Conservation (phyloP, 495 filamentous ascomycete species). For the Aspergillus carlsbadensis region DNA sequence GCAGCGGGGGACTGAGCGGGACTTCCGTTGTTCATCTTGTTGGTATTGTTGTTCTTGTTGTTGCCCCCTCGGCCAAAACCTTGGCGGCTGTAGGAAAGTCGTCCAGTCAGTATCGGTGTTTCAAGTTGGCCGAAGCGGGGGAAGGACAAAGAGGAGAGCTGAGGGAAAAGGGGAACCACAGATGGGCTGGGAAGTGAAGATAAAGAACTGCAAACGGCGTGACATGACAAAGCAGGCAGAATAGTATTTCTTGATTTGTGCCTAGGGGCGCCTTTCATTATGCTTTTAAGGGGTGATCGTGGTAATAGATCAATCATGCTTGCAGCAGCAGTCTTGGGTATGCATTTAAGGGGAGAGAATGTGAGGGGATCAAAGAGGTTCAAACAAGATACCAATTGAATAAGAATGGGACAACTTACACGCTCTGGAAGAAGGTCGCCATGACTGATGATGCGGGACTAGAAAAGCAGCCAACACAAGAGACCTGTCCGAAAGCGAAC, state of each 20-base stretch:
- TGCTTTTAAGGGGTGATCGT: slow-evolving; percentile 9
- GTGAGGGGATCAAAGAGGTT: slow-evolving; percentile 13
- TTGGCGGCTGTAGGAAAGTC: slow-evolving; percentile 42
- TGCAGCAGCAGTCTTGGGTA: slow-evolving; percentile 11
- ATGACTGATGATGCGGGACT: slow-evolving; percentile 42
- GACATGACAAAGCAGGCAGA: slow-evolving; percentile 3
- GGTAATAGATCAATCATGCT: slow-evolving; percentile 11
- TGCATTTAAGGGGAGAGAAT: slow-evolving; percentile 17
- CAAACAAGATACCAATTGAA: slow-evolving; percentile 12
- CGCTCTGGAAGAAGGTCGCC: slow-evolving; percentile 77
- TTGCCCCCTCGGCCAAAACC: slow-evolving; percentile 52
- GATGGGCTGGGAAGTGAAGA: background rate
- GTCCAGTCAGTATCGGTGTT: slow-evolving; percentile 36
- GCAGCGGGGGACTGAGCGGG: slow-evolving; percentile 47
- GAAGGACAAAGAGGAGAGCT: slow-evolving; percentile 18
- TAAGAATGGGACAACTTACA: slow-evolving; percentile 55
- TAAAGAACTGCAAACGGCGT: background rate
- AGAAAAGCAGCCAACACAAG: background rate
- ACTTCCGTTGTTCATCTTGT: slow-evolving; percentile 47
- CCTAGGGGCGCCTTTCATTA: slow-evolving; percentile 9
- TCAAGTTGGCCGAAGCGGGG: slow-evolving; percentile 41
- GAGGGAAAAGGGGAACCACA: slow-evolving; percentile 7
- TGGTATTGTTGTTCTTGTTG: slow-evolving; percentile 49
- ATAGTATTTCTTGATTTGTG: background rate
- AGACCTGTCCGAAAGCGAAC: slow-evolving; percentile 12